These are phyloP conservation scores for Ophiostoma angusticollis DNA, from an alignment of 2,329 filamentous ascomycete genomes.

Conservation along the genomic window DNA sequence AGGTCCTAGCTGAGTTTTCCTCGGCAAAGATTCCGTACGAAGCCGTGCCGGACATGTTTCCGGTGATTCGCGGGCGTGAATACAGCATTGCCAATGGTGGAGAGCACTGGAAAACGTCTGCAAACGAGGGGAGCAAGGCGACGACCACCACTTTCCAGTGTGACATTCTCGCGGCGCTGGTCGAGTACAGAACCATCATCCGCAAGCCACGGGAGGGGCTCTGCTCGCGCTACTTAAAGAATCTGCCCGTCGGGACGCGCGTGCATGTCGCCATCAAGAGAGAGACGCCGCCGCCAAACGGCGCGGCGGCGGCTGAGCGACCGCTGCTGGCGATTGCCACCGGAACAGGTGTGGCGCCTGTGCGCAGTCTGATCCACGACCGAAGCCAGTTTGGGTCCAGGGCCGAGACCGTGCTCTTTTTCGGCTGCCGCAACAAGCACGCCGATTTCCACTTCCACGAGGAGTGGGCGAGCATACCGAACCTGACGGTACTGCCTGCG, in stretches of 20 bases:
- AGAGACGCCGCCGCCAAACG: slow-evolving; percentile 32
- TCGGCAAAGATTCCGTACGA: slow-evolving; percentile 70
- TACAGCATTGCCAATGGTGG: slow-evolving; percentile 82
- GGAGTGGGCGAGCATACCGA: slow-evolving; percentile 48
- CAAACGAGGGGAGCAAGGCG: too few relatives aligned
- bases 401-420: slow-evolving; percentile 52
- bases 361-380: slow-evolving; percentile 69
- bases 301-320: slow-evolving; percentile 24
- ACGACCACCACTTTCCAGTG: too few relatives aligned
- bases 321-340: slow-evolving; percentile 71
- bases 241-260: slow-evolving; percentile 42
- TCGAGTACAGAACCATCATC: slow-evolving; percentile 82
- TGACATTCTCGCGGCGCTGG: slow-evolving; percentile 71
- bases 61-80: slow-evolving; percentile 71
- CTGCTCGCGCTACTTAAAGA: slow-evolving; percentile 74
- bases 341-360: slow-evolving; percentile 76
- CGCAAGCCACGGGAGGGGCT: slow-evolving; percentile 75
- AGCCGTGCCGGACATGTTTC: slow-evolving; percentile 60
- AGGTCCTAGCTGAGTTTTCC: slow-evolving; percentile 83
- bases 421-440: slow-evolving; percentile 62
- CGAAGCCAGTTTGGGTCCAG: slow-evolving; percentile 29
- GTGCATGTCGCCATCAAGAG: slow-evolving; percentile 48
- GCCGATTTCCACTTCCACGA: slow-evolving; percentile 72
- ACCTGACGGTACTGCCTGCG: slow-evolving; percentile 27
- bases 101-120: slow-evolving; percentile 11